Conservation (phyloP, 2,329 filamentous ascomycete species). For the Ophiostoma tasmaniense region DNA sequence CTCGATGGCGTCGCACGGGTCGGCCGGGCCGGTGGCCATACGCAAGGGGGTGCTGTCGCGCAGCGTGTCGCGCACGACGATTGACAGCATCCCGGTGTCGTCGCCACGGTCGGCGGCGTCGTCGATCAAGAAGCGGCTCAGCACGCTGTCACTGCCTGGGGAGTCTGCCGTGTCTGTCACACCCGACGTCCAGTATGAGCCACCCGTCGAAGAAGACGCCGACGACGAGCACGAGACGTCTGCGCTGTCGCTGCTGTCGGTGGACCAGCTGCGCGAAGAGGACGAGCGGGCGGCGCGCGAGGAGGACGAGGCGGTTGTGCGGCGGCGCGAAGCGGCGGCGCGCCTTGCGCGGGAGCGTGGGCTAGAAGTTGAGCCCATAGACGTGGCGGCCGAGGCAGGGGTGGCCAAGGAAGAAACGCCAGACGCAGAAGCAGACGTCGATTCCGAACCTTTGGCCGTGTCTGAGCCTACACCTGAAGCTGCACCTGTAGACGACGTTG, state of each 20-base stretch:
- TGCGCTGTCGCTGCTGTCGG: slow-evolving; percentile 31
- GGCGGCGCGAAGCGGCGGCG: slow-evolving; percentile 44
- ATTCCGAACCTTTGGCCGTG: background rate
- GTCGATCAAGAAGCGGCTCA: slow-evolving; percentile 20
- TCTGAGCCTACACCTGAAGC: background rate
- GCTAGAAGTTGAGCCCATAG: slow-evolving; percentile 31
- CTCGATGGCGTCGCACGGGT: background rate
- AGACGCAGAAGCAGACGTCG: background rate
- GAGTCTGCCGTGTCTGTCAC: background rate
- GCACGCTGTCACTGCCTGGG: slow-evolving; percentile 18
- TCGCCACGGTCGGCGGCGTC: slow-evolving; percentile 46
- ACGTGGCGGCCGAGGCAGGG: background rate
- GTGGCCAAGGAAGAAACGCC: background rate
- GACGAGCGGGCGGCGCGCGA: slow-evolving; percentile 43
- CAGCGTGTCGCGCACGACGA: slow-evolving; percentile 50
- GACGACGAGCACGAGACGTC: slow-evolving; percentile 31
- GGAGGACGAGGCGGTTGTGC: slow-evolving; percentile 46
- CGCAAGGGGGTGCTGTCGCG: slow-evolving; percentile 32
- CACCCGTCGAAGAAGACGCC: slow-evolving; percentile 14
- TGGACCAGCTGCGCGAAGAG: slow-evolving; percentile 45
- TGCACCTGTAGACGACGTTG: too few relatives aligned
- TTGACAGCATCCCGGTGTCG: slow-evolving; percentile 27
- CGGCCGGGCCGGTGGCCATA: background rate
- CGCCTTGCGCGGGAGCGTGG: slow-evolving; percentile 44
- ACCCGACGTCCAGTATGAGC: background rate